Conservation (phyloP, 805 yeast species). For the Metschnikowia matae region DNA sequence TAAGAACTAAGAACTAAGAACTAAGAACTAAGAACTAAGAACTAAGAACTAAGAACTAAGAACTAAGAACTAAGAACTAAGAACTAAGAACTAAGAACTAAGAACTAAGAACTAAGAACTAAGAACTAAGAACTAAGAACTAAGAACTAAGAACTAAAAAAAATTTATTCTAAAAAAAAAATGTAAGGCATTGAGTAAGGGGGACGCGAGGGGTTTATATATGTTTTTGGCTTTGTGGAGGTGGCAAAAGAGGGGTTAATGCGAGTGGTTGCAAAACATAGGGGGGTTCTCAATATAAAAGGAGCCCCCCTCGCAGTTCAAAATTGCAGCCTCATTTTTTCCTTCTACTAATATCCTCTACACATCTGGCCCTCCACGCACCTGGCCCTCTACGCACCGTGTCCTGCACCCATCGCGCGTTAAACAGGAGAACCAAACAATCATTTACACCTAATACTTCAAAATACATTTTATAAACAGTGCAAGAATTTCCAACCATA, state of each 20-base stretch:
- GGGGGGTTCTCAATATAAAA: not conserved
- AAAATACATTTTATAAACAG: not conserved
- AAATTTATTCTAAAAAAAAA: not conserved
- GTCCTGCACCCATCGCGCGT: conserved; percentile 2
- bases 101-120: no score
- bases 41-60: no score
- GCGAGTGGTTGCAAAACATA: conserved; percentile 2
- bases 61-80: no score
- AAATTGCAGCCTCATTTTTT: not conserved
- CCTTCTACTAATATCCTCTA: no score
- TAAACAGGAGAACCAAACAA: not conserved
- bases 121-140: no score
- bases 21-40: no score
- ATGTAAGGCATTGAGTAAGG: not conserved
- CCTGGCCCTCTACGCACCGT: not conserved
- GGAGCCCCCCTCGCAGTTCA: not conserved
- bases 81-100: no score
- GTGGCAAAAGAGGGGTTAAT: not conserved
- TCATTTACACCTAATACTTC: not conserved
- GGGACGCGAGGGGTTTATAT: not conserved
- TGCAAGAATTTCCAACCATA: no score
- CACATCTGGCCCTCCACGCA: no score
- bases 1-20: no score
- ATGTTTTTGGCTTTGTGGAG: not conserved
- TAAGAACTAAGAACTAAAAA: no score